These are phyloP conservation scores for Gillenia trifoliata DNA, from an alignment of 306 rosid genomes.

Conservation along the genomic window DNA sequence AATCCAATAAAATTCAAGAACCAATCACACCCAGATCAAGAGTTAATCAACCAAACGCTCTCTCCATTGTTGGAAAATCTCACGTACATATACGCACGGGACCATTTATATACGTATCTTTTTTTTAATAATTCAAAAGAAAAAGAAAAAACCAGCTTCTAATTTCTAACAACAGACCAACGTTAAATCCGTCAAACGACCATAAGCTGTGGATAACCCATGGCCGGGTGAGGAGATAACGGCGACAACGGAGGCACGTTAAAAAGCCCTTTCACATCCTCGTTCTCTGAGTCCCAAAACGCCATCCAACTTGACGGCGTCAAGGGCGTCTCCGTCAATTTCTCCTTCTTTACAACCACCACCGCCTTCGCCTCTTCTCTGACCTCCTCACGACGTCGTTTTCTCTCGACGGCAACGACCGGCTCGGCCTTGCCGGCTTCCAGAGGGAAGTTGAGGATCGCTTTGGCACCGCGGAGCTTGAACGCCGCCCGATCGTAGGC, in stretches of 20 bases:
- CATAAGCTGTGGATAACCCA: slow-evolving; percentile 59
- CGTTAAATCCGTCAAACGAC: slow-evolving; percentile 18
- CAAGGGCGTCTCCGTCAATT: slow-evolving; percentile 26
- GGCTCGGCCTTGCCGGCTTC: slow-evolving; percentile 35
- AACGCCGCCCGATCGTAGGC: slow-evolving; percentile 85
- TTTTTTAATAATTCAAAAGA: not conserved
- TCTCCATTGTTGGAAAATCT: not conserved
- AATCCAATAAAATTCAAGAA: too few relatives aligned
- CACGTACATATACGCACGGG: not conserved
- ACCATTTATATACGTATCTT: not conserved
- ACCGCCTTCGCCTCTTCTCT: slow-evolving; percentile 22
- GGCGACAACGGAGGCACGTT: slow-evolving; percentile 73
- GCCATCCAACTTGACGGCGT: slow-evolving; percentile 80
- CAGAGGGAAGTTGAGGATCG: slow-evolving; percentile 73
- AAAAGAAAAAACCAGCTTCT: not conserved
- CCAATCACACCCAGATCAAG: not conserved
- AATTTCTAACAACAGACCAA: too few relatives aligned
- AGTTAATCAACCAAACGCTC: too few relatives aligned
- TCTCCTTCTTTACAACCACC: slow-evolving; percentile 47
- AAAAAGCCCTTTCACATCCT: slow-evolving; percentile 47
- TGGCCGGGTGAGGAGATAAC: slow-evolving; percentile 60
- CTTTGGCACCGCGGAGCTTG: slow-evolving; percentile 72
- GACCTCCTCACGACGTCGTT: slow-evolving; percentile 42
- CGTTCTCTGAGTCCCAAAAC: slow-evolving; percentile 47
- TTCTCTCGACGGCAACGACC: slow-evolving; percentile 9